A percentile compares a stretch with the other conserved stretches of the same genome.
phyloP scores from a whole-genome alignment of 306 rosid species.

The Sophora flavescens region DNA sequence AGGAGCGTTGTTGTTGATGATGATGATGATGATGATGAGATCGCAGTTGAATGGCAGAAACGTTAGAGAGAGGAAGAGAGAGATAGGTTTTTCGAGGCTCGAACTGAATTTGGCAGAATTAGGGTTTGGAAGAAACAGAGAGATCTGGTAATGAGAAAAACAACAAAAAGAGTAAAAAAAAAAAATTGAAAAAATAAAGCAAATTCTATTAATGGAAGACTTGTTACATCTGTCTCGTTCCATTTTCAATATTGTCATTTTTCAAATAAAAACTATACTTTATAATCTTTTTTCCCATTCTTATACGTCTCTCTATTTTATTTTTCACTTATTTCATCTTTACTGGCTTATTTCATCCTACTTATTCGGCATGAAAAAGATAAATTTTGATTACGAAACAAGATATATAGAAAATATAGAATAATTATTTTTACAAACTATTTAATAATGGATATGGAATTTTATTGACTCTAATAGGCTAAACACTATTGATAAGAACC shows the following conservation, averaged over 20 bases:
- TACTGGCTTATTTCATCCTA: too few relatives aligned
- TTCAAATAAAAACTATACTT: too few relatives aligned
- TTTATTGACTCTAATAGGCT: too few relatives aligned
- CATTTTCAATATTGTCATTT: neutral
- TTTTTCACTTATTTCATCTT: too few relatives aligned
- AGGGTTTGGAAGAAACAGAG: constrained; percentile 69
- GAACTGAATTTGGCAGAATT: constrained; percentile 67
- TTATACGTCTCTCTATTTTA: too few relatives aligned
- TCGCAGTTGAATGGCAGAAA: constrained; percentile 45
- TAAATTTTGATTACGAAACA: too few relatives aligned
- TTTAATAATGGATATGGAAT: too few relatives aligned
- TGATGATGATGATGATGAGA: constrained; percentile 38
- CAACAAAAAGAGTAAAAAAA: neutral
- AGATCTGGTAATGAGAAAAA: constrained; percentile 40
- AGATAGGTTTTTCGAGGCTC: constrained; percentile 69
- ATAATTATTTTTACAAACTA: too few relatives aligned
- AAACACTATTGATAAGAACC: too few relatives aligned
- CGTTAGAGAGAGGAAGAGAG: constrained; percentile 45
- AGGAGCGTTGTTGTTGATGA: constrained; percentile 25
- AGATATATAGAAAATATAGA: too few relatives aligned
- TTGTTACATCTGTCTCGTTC: neutral
- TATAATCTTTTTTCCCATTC: neutral
- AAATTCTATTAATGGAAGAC: constrained; percentile 6
- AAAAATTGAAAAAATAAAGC: neutral
- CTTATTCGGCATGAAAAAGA: too few relatives aligned